Percentiles rank a stretch among this genome's conserved stretches.
Evolutionary conservation across 305 asterid species (phyloP).

Genomic region (Withania somnifera): DNA sequence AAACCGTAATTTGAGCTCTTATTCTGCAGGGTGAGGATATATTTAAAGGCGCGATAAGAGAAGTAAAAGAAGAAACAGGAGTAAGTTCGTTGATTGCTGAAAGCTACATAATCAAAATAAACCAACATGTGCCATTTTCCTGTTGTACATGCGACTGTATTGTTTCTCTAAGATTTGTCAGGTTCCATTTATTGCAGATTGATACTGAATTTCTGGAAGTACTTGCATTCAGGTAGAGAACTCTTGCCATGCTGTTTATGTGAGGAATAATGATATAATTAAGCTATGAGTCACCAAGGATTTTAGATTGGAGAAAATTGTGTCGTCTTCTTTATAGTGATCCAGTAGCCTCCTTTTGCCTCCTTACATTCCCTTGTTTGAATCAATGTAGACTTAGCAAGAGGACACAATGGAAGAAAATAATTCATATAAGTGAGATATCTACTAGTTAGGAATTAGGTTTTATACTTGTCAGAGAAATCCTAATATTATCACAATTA

Average conservation of each 20-base stretch:
- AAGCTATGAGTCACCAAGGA: no score
- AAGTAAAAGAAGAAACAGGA: conserved; percentile 79
- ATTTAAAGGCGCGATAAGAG: conserved; percentile 48
- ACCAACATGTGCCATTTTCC: no score
- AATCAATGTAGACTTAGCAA: no score
- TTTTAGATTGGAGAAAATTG: neutral
- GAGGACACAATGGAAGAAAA: no score
- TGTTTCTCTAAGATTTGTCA: conserved; percentile 4
- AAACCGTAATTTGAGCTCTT: neutral
- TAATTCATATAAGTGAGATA: no score
- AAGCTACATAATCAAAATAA: no score
- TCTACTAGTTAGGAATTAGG: no score
- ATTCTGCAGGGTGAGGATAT: conserved; percentile 65
- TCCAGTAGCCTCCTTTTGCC: neutral
- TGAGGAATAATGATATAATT: no score
- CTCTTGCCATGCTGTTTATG: neutral
- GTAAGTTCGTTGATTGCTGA: conserved; percentile 28
- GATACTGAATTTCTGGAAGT: neutral
- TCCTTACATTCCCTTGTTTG: no score
- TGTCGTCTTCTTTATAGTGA: neutral
- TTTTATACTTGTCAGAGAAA: no score
- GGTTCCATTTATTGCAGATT: neutral
- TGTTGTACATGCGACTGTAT: conserved; percentile 4
- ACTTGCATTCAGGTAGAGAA: neutral
- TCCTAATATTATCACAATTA: no score